A percentile compares a stretch with the other conserved stretches of the same genome.
Evolutionary conservation across 2,329 filamentous ascomycete genomes (phyloP).

Genomic region (Nannizzia gypsea): DNA sequence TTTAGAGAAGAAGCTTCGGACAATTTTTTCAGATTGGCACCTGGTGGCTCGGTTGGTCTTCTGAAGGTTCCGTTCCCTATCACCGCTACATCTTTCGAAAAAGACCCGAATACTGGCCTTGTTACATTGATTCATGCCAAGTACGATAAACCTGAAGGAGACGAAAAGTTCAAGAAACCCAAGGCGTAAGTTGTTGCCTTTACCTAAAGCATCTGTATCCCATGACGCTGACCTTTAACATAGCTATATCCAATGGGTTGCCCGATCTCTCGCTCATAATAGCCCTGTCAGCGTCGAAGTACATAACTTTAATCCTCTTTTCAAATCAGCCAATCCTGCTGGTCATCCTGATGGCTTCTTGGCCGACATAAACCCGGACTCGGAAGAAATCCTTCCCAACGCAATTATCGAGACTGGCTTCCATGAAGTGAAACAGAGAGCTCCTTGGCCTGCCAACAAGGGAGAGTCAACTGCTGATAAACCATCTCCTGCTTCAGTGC

Average conservation of each 20-base stretch:
- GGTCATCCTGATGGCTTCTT: conserved; percentile 68
- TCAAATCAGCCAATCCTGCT: conserved; percentile 75
- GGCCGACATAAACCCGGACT: conserved; percentile 71
- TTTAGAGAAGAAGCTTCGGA: conserved; percentile 61
- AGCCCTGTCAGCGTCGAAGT: conserved; percentile 56
- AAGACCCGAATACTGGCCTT: conserved; percentile 51
- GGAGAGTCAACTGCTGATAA: conserved; percentile 16
- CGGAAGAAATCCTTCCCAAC: conserved; percentile 64
- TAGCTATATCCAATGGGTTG: conserved; percentile 43
- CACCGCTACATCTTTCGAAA: conserved; percentile 55
- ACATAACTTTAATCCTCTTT: conserved; percentile 69
- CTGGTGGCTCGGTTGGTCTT: conserved; percentile 61
- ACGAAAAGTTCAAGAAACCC: conserved; percentile 48
- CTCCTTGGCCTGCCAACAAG: conserved; percentile 58
- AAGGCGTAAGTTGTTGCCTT: conserved; percentile 48
- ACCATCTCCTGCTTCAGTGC: conserved; percentile 56
- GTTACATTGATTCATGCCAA: conserved; percentile 56
- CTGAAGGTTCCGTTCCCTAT: conserved; percentile 60
- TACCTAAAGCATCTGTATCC: background rate
- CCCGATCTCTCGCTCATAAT: conserved; percentile 34
- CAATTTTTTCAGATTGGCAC: conserved; percentile 68
- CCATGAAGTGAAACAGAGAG: conserved; percentile 58
- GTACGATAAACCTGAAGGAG: conserved; percentile 55
- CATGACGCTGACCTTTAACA: background rate
- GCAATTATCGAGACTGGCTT: conserved; percentile 77